Evolutionary conservation across 495 filamentous ascomycete species (phyloP), one percentile per base, ranked within the genome.

Genomic region (Penicillium cinerascens): DNA sequence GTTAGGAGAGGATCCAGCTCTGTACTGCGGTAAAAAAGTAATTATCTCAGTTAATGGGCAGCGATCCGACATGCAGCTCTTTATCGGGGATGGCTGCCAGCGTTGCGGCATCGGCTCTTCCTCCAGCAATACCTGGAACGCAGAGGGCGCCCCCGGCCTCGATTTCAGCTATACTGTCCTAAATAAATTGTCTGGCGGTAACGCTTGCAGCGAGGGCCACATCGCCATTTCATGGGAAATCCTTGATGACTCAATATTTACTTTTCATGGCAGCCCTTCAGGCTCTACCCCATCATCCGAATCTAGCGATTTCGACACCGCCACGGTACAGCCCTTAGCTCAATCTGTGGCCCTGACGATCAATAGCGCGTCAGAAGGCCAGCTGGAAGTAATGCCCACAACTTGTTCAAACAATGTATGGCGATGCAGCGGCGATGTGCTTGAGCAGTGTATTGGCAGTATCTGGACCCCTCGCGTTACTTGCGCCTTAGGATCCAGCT

Each of bases 21-120:
- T 21, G 13, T 58, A 58, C 45, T 58, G 55, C 38, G 55, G 55
- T 20, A 58, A 58, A 51, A 40, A 42, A 43, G 55, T 58, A 6
- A 51, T 58, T 26, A 44, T 58, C 21, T 29, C 55, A 8, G 46
- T 58, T 29, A 58, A 58, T 17, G 55, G 55, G 7, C 44, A 58
- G 42, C 5, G 35, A 21, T 58, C 55, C 20, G 45, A 54, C 18
- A 23, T 49, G 17, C 39, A 26, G 8, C 55, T 58, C 45, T 58
- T 58, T 25, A 54, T 58, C 17, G 51, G 50, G 17, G 55, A 58
- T 25, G 55, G 55, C 23, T 58, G 55, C 20, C 11, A 49, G 47
- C 50, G 55, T 27, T 58, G 55, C 43, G 51, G 15, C 41, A 37
- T 15, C 21, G 51, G 55, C 15, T 26, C 46, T n/a, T 27, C 46